Evolutionary conservation across 176 grass and related monocot species (phyloP).

Genomic region (Cocos nucifera): DNA sequence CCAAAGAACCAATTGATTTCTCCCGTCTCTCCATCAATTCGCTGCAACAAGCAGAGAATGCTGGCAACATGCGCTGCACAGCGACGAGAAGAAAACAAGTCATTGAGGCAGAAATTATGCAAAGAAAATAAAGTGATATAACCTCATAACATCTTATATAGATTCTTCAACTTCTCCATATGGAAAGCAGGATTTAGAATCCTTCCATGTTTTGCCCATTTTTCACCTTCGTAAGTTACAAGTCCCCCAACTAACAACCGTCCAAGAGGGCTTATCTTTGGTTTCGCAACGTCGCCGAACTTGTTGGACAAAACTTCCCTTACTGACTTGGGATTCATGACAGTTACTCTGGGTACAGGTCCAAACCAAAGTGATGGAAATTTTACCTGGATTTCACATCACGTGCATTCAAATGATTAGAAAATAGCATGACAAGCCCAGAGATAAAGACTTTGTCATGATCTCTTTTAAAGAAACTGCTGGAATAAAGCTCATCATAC

Average conservation of each 20-base stretch:
- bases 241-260: slow-evolving; percentile 13
- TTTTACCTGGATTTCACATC: slow-evolving; percentile 26
- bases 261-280: not conserved
- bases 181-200: slow-evolving; percentile 70
- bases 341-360: slow-evolving; percentile 34
- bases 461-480: too few relatives aligned
- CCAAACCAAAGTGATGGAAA: slow-evolving; percentile 47
- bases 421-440: not conserved
- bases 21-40: slow-evolving; percentile 42
- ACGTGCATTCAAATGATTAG: not conserved
- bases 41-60: slow-evolving; percentile 25
- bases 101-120: not conserved
- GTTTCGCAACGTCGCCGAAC: slow-evolving; percentile 33
- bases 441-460: too few relatives aligned
- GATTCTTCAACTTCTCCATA: slow-evolving; percentile 47
- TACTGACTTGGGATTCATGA: slow-evolving; percentile 37
- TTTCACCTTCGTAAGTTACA: slow-evolving; percentile 28
- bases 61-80: slow-evolving; percentile 42
- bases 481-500: too few relatives aligned
- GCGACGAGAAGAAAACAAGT: not conserved
- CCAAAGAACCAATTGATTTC: not conserved
- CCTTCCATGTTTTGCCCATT: slow-evolving; percentile 54
- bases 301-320: slow-evolving; percentile 45
- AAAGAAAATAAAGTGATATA: too few relatives aligned
- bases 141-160: too few relatives aligned